A percentile compares a stretch with the other conserved stretches of the same genome.
Conservation (phyloP, 169 alveolate genomes). For the Plasmodium adleri region DNA sequence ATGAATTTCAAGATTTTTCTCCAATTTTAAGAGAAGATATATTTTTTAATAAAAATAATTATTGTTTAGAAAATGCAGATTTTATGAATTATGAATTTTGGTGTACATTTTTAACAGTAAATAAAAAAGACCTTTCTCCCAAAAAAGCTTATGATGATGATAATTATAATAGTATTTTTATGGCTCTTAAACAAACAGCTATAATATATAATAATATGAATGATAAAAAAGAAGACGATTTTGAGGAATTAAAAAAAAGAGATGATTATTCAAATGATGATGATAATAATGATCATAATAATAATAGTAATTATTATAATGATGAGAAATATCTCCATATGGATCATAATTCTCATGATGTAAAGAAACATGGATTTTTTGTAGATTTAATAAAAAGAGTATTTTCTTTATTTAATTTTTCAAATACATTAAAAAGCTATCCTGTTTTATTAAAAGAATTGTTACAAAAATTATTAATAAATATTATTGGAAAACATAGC, state of each 20-base stretch:
- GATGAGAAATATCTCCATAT: neutral
- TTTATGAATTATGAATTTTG: slow-evolving; percentile 62
- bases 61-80: slow-evolving; percentile 37
- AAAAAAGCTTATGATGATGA: neutral
- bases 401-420: slow-evolving; percentile 29
- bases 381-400: slow-evolving; percentile 4
- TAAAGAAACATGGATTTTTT: neutral
- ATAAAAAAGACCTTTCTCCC: neutral
- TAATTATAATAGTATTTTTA: slow-evolving; percentile 12
- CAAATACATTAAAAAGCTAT: slow-evolving; percentile 19
- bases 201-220: neutral
- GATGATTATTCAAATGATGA: neutral
- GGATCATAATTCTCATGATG: neutral
- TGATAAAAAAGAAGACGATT: neutral
- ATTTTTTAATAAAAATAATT: slow-evolving; percentile 51
- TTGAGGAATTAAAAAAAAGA: neutral
- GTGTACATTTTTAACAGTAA: slow-evolving; percentile 37
- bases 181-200: neutral
- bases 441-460: slow-evolving; percentile 38
- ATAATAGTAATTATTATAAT: neutral
- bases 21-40: slow-evolving; percentile 20
- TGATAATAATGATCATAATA: neutral
- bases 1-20: slow-evolving; percentile 66
- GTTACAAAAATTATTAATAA: slow-evolving; percentile 39
- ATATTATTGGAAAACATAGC: slow-evolving; percentile 40